Evolutionary conservation across 2,329 filamentous ascomycete genomes (phyloP), one percentile per base, ranked within the genome.

Genomic region (Setomelanomma holmii): DNA sequence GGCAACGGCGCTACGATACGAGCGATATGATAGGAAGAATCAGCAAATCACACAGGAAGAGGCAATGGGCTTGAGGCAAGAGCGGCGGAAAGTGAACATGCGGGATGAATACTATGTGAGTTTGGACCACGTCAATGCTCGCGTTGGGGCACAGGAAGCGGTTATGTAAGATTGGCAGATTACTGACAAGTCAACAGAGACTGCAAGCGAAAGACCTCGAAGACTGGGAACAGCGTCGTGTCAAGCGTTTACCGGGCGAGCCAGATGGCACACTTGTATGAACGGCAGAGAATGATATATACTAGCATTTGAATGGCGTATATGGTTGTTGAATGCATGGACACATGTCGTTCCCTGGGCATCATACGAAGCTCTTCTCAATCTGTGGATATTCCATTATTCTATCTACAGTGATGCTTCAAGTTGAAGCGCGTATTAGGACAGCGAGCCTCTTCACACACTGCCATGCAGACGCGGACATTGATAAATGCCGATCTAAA

Each of bases 191-290:
- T 33, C 51, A 42, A 35, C 75, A 95, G 90, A 86, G 87, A 77
- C 80, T 90, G 34, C 89, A 91, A 63, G 90, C 90, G 24, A 96
- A 96, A 75, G 95, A 98, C 71, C 78, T 98, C 55, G 93, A 99
- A 68, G 85, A 91, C 70, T 99, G 95, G 95, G 93, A 98, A 74
- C 95, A 98, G 78, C 96, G 95, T 77, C 86, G 96, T 46, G 92
- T 98, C 10, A 87, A 96, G 79, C 83, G 95, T 71, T 82, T 97
- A 55, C 87, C 90, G 17, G 95, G 95, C 61, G 96, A 99, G 76
- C 89, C 86, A 55, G 93, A 99, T 74, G 93, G 93, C 27, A 84
- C 90, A 44, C 73, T 96, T 61, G 69, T 73, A 35, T 72, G 34
- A 34, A 12, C 19, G 24, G 30, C n/a, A 5, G 34, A 10, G 4